Base-by-base conservation (phyloP, 352 stramenopile species). In the Phytophthora brassicae region DNA sequence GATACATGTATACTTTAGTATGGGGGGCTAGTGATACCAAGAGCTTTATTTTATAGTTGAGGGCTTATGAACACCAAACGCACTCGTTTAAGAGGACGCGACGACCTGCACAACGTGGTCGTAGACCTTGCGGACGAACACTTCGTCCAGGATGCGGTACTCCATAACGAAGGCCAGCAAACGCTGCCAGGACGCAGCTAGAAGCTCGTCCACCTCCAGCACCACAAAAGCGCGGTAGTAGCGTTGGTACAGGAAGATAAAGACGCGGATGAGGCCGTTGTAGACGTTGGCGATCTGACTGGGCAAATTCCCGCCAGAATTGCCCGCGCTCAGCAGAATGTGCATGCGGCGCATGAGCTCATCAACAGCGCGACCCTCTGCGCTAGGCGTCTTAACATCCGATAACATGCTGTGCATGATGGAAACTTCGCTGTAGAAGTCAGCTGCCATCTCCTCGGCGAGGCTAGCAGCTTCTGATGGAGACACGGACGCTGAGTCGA, bases 371-470 rank as follows among this genome's bases (percentile, higher is more conserved):
- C 50, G 60, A 20, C 60, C 58, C 35, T 87, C 78, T n/a, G 70
- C 66, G 3, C 44, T 86, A 22, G 60, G 66, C 5, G 50, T 65
- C 60, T 83, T 81, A 45, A 88, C 72, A 20, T 88, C 81, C 43
- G 79, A 90, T 26, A 84, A 67, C 77, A 88, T 85, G 59, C 88
- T 72, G 65, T 86, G 84, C 56, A 90, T 69, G 56, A 81, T 84
- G 16, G 68, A 82, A 13, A 72, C 57, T 55, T 89, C 80, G 55
- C 79, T 86, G 59, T 71, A 85, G 19, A 90, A 84, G 46, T 90
- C 81, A 5, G 72, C 72, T 1, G 72, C 75, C 78, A 88, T 88
- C 43, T 88, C 78, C 11, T 79, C 72, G 2, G 73, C 72, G 23
- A 86, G 67, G 16, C 64, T 66, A 28, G 79, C 56, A 4, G 72